Evolutionary conservation across 768 basidiomycete genomes (phyloP).

Genomic region (Gymnopilus dilepis): DNA sequence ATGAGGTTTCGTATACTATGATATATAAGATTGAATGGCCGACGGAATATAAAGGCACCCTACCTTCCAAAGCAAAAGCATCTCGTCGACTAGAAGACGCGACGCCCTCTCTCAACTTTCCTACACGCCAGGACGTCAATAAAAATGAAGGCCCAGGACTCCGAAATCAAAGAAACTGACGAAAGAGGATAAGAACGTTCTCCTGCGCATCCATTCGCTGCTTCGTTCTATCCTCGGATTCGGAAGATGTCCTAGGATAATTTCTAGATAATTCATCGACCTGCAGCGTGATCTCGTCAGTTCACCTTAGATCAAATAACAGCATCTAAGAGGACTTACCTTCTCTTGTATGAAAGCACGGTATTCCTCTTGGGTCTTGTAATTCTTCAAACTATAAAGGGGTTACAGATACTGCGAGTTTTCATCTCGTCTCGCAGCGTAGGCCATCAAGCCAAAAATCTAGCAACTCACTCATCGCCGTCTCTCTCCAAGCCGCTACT

Average conservation of each 20-base stretch:
- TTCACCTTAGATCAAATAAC: no score
- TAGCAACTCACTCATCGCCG: constrained; percentile 69
- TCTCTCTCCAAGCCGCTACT: constrained; percentile 78
- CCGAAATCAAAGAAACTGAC: constrained; percentile 55
- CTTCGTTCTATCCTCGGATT: constrained; percentile 39
- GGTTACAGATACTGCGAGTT: constrained; percentile 27
- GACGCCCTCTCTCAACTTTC: constrained; percentile 79
- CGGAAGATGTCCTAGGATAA: constrained; percentile 36
- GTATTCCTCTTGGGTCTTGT: constrained; percentile 68
- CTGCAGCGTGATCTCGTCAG: constrained; percentile 34
- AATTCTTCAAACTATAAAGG: constrained; percentile 60
- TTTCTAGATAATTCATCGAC: constrained; percentile 52
- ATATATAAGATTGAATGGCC: neutral
- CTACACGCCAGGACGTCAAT: constrained; percentile 42
- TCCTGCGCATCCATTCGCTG: constrained; percentile 61
- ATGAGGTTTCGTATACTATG: constrained; percentile 76
- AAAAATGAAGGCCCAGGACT: no score
- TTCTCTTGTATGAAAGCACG: constrained; percentile 67
- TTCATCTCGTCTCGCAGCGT: constrained; percentile 32
- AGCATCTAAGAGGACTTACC: no score
- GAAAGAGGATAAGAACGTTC: constrained; percentile 75
- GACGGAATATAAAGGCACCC: constrained; percentile 14
- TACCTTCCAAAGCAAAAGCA: constrained; percentile 72
- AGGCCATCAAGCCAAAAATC: neutral
- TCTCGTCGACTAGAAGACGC: constrained; percentile 64